Conservation (phyloP, 345 rosid species). For the Geranium brycei region DNA sequence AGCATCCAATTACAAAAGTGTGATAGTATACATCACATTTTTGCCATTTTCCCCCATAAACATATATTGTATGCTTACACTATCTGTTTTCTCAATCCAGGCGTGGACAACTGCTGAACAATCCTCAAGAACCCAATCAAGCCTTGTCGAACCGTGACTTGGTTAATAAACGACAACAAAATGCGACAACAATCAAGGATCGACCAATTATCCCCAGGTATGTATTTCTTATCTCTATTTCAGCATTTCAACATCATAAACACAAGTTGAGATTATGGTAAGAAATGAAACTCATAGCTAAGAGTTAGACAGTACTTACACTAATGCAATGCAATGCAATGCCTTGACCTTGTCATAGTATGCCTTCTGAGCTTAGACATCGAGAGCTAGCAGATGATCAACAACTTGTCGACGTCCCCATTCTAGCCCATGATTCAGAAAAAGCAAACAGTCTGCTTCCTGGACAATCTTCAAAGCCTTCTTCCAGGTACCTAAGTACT, state of each 20-base stretch:
- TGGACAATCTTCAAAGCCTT: not conserved
- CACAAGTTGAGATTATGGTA: not conserved
- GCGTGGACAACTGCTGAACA: not conserved
- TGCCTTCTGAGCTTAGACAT: not conserved
- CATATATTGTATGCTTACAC: not conserved
- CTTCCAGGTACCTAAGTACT: not conserved
- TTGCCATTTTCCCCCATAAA: too few relatives aligned
- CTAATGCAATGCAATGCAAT: not conserved
- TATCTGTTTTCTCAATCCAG: not conserved
- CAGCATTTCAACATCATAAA: too few relatives aligned
- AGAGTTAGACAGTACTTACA: not conserved
- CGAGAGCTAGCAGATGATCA: not conserved
- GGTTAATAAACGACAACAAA: not conserved
- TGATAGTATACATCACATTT: too few relatives aligned
- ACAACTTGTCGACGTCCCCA: not conserved
- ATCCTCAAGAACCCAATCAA: not conserved
- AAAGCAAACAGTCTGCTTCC: not conserved
- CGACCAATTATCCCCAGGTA: not conserved
- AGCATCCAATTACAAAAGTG: too few relatives aligned
- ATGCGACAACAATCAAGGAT: not conserved
- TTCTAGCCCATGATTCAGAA: not conserved
- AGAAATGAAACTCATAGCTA: not conserved
- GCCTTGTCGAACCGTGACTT: not conserved
- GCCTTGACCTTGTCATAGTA: not conserved
- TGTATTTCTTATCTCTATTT: not conserved